phyloP scores from a whole-genome alignment of 2,329 filamentous ascomycete species.

The Bimuria novae-zelandiae region DNA sequence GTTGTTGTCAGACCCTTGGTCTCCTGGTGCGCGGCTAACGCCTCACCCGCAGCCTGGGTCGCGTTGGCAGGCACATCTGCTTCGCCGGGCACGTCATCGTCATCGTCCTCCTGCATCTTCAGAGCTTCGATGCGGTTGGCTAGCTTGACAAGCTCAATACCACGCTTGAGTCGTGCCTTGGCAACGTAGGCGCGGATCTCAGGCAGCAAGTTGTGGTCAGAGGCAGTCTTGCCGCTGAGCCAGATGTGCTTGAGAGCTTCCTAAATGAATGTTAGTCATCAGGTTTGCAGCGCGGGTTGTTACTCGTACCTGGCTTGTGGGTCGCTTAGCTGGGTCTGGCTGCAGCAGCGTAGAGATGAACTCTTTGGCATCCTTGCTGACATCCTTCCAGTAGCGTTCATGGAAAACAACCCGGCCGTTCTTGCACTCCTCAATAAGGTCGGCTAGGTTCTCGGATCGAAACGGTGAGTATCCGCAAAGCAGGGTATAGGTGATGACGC shows the following conservation, averaged over 20 bases:
- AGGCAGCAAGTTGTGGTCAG: conserved; percentile 94
- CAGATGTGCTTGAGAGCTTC: conserved; percentile 81
- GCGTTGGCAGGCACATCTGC: conserved; percentile 67
- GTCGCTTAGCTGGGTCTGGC: conserved; percentile 75
- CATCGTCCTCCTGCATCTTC: conserved; percentile 90
- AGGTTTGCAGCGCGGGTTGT: neutral
- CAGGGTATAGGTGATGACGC: conserved; percentile 97
- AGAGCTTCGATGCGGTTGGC: conserved; percentile 93
- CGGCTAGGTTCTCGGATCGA: conserved; percentile 88
- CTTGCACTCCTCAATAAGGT: conserved; percentile 93
- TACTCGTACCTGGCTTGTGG: conserved; percentile 70
- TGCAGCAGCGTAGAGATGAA: conserved; percentile 86
- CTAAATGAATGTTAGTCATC: conserved; percentile 47
- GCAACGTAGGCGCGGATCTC: conserved; percentile 95
- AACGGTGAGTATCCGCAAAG: conserved; percentile 98
- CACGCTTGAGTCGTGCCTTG: conserved; percentile 85
- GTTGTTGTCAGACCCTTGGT: conserved; percentile 37
- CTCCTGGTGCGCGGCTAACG: conserved; percentile 39
- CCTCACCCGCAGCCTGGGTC: conserved; percentile 59
- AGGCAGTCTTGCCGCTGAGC: conserved; percentile 89
- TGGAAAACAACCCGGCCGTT: conserved; percentile 87
- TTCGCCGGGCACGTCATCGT: conserved; percentile 66
- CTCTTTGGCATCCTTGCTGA: conserved; percentile 91
- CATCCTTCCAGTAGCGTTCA: conserved; percentile 97
- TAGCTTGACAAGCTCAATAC: conserved; percentile 95